Evolutionary conservation across 1,139 yeast genomes (phyloP).

Genomic region (Diutina rugosa): DNA sequence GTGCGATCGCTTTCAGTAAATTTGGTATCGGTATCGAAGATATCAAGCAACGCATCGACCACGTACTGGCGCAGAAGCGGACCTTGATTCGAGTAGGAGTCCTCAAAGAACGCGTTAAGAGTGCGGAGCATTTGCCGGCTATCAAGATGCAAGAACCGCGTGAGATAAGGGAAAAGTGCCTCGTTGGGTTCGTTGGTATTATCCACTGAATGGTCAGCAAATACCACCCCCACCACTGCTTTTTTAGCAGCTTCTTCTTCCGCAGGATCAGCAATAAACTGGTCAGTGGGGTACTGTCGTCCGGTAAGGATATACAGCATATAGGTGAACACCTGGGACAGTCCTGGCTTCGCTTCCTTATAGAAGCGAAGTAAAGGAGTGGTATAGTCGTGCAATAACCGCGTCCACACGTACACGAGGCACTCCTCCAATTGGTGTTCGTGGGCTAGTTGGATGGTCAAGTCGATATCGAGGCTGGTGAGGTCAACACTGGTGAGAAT

Average conservation of each 20-base stretch:
- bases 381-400: constrained; percentile 47
- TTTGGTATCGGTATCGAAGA: constrained; percentile 20
- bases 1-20: constrained; percentile 21
- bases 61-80: constrained; percentile 47
- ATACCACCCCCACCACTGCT: constrained; percentile 39
- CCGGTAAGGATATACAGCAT: constrained; percentile 64
- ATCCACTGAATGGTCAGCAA: constrained; percentile 15
- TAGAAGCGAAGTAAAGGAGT: constrained; percentile 56
- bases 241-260: constrained; percentile 26
- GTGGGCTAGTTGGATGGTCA: constrained; percentile 48
- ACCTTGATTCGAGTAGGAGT: constrained; percentile 43
- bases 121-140: constrained; percentile 50
- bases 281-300: constrained; percentile 64
- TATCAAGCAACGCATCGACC: constrained; percentile 50
- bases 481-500: constrained; percentile 56
- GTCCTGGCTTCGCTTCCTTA: constrained; percentile 9
- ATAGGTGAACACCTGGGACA: constrained; percentile 35
- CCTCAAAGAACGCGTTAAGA: constrained; percentile 71
- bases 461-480: constrained; percentile 57
- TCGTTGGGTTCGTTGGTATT: constrained; percentile 29
- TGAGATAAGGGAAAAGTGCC: constrained; percentile 46
- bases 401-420: constrained; percentile 55
- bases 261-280: constrained; percentile 16
- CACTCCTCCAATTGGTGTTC: constrained; percentile 45
- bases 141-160: constrained; percentile 32